Conservation (phyloP, 129 eudicot species). For the Heracleum sosnowskyi region DNA sequence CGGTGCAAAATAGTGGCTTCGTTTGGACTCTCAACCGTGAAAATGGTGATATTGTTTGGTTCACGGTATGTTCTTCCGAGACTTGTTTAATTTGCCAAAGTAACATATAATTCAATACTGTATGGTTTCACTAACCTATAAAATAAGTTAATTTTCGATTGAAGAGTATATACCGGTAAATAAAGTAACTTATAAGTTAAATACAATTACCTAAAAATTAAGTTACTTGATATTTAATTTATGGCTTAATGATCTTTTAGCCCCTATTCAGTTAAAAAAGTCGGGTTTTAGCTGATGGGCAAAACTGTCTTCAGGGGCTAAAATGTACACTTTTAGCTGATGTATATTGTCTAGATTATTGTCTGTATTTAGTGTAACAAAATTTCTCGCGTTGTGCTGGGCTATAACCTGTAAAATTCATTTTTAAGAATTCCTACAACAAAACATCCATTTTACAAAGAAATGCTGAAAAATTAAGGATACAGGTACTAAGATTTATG, state of each 20-base stretch:
- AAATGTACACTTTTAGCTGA: too few species aligned
- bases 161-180: too few species aligned
- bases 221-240: too few species aligned
- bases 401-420: constrained; percentile 40
- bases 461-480: background rate
- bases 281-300: too few species aligned
- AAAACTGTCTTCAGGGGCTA: too few species aligned
- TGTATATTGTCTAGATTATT: constrained; percentile 29
- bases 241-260: too few species aligned
- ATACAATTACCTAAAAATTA: too few species aligned
- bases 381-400: constrained; percentile 70
- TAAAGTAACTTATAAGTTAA: too few species aligned
- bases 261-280: too few species aligned
- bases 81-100: background rate
- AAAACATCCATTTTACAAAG: background rate
- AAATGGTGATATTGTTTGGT: constrained; percentile 49
- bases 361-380: constrained; percentile 32
- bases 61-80: constrained; percentile 23
- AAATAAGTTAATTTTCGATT: too few species aligned
- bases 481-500: background rate
- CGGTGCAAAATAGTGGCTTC: constrained; percentile 65
- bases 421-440: background rate
- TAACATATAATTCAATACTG: too few species aligned
- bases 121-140: too few species aligned
- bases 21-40: constrained; percentile 60